Percentiles rank a stretch among this genome's conserved stretches.
phyloP scores from a whole-genome alignment of 2,329 filamentous ascomycete genomes.

The Aspergillus awamori region DNA sequence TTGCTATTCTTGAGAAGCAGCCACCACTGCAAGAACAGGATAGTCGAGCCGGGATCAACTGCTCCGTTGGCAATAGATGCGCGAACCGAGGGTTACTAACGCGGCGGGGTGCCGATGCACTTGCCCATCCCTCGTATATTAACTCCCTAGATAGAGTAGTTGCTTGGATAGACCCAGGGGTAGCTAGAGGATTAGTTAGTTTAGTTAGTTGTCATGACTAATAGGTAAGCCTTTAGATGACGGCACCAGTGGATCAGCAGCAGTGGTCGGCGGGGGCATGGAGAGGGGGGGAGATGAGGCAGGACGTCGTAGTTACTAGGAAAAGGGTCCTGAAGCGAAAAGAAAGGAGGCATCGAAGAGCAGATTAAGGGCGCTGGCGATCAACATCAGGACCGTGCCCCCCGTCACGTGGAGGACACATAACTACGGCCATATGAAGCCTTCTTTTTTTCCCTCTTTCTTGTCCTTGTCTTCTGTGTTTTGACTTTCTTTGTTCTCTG shows the following conservation, averaged over 20 bases:
- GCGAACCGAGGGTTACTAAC: constrained; percentile 2
- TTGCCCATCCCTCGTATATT: constrained; percentile 1
- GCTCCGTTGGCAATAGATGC: constrained; percentile 14
- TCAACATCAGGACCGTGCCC: constrained; percentile 20
- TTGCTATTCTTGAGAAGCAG: constrained; percentile 10
- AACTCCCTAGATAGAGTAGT: constrained; percentile 2
- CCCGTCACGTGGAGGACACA: constrained; percentile 19
- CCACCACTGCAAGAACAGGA: constrained; percentile 17
- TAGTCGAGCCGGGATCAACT: constrained; percentile 18
- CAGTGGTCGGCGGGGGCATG: constrained; percentile 13
- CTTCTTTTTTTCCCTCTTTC: not conserved
- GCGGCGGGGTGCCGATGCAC: constrained; percentile 5
- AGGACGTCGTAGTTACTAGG: constrained; percentile 1
- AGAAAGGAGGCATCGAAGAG: constrained; percentile 5
- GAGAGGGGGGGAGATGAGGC: constrained; percentile 13
- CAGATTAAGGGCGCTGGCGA: constrained; percentile 15
- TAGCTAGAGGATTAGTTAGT: not conserved
- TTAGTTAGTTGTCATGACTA: not conserved
- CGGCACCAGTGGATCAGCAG: constrained; percentile 3
- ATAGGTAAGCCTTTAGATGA: constrained; percentile 9
- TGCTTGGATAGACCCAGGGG: not conserved
- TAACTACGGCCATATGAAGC: constrained; percentile 5
- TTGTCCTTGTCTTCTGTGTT: not conserved
- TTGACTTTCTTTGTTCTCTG: not conserved
- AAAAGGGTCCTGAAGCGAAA: constrained; percentile 8